phyloP scores from a whole-genome alignment of 2,329 filamentous ascomycete species.

The Colletotrichum falcatum region DNA sequence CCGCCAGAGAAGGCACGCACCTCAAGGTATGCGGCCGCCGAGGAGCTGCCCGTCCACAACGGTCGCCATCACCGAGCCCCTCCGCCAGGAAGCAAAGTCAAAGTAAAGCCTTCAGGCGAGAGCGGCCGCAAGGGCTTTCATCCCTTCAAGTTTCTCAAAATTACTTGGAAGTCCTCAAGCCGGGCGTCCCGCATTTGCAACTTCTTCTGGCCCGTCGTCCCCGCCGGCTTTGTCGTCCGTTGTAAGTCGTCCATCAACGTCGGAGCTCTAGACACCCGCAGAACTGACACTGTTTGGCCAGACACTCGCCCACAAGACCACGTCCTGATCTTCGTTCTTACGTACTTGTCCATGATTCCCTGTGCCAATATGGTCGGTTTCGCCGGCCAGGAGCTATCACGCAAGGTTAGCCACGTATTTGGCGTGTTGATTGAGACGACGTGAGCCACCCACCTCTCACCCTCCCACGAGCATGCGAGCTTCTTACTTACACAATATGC shows the following conservation, averaged over 20 bases:
- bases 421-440: constrained; percentile 73
- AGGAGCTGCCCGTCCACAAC: constrained; percentile 31
- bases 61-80: constrained; percentile 13
- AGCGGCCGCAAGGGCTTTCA: constrained; percentile 76
- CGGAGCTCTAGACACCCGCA: not conserved
- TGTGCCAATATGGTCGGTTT: constrained; percentile 82
- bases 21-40: constrained; percentile 1
- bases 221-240: constrained; percentile 74
- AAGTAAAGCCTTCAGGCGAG: constrained; percentile 55
- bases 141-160: constrained; percentile 71
- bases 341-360: constrained; percentile 83
- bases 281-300: not conserved
- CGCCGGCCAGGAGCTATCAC: constrained; percentile 69
- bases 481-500: not conserved
- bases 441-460: constrained; percentile 46
- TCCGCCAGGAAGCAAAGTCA: constrained; percentile 54
- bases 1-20: constrained; percentile 32
- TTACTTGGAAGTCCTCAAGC: constrained; percentile 74
- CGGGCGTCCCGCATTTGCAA: constrained; percentile 74
- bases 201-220: constrained; percentile 80
- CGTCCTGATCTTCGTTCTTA: constrained; percentile 75
- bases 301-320: constrained; percentile 57
- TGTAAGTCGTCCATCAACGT: constrained; percentile 46
- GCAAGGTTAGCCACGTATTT: constrained; percentile 80
- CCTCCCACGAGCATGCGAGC: constrained; percentile 42